A percentile compares a stretch with the other conserved stretches of the same genome.
Conservation (phyloP, 2,329 filamentous ascomycete genomes). For the Verticillium nonalfalfae region DNA sequence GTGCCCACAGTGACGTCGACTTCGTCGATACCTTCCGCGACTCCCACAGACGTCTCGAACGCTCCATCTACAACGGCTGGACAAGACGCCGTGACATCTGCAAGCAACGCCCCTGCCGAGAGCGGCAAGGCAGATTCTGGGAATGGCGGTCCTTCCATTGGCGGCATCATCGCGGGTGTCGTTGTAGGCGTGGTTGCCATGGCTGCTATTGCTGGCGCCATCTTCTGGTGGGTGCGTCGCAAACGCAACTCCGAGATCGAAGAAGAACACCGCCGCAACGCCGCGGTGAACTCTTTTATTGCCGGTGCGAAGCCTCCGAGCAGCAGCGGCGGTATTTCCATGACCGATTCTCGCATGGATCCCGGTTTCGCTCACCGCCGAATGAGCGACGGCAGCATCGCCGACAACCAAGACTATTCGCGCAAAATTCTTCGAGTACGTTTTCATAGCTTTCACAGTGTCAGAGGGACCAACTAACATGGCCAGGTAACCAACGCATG, state of each 20-base stretch:
- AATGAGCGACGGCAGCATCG: conserved; percentile 92
- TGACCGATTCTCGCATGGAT: conserved; percentile 79
- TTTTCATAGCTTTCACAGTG: conserved; percentile 8
- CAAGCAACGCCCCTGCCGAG: conserved; percentile 1
- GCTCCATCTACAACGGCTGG: conserved; percentile 5
- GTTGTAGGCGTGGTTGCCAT: conserved; percentile 76
- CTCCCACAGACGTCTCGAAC: conserved; percentile 13
- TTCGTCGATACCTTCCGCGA: conserved; percentile 17
- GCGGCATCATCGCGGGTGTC: conserved; percentile 79
- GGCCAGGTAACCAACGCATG: conserved; percentile 53
- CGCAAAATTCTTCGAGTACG: conserved; percentile 88
- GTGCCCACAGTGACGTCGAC: conserved; percentile 15
- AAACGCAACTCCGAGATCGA: conserved; percentile 72
- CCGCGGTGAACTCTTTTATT: conserved; percentile 72
- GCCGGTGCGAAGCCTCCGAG: conserved; percentile 55
- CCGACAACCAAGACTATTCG: conserved; percentile 95
- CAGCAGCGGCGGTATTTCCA: conserved; percentile 60
- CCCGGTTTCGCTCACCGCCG: conserved; percentile 77
- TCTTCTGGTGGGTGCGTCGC: conserved; percentile 69
- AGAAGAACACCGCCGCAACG: conserved; percentile 77
- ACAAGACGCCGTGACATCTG: conserved; percentile 10
- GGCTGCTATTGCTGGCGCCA: conserved; percentile 58
- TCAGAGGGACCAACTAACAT: conserved; percentile 10
- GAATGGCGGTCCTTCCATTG: conserved; percentile 55
- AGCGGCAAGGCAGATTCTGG: conserved; percentile 13